A percentile compares a stretch with the other conserved stretches of the same genome.
phyloP scores from a whole-genome alignment of 2,329 filamentous ascomycete genomes.

The Ceratocystis eucalypticola region DNA sequence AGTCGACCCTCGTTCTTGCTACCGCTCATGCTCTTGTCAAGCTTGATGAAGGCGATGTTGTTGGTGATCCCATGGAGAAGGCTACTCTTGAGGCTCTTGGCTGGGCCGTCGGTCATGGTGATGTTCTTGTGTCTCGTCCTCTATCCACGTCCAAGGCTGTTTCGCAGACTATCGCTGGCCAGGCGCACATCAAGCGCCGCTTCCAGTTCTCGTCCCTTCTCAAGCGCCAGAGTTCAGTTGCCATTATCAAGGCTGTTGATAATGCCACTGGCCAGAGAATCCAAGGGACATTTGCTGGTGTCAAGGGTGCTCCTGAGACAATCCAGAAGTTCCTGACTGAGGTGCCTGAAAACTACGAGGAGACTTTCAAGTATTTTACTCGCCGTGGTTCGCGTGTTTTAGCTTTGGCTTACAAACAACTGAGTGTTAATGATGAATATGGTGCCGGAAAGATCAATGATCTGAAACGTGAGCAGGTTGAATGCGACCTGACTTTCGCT shows the following conservation, averaged over 20 bases:
- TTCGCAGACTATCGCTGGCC: constrained; percentile 43
- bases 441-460: constrained; percentile 80
- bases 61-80: constrained; percentile 98
- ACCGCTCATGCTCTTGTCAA: constrained; percentile 93
- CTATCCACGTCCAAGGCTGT: constrained; percentile 29
- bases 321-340: constrained; percentile 84
- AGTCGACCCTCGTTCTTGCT: constrained; percentile 85
- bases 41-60: constrained; percentile 90
- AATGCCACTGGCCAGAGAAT: constrained; percentile 59
- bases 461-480: constrained; percentile 82
- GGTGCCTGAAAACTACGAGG: constrained; percentile 79
- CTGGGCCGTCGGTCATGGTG: constrained; percentile 84
- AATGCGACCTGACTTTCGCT: constrained; percentile 72
- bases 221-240: constrained; percentile 90
- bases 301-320: constrained; percentile 95
- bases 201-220: constrained; percentile 97
- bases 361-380: constrained; percentile 97
- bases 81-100: constrained; percentile 79
- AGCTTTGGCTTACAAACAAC: constrained; percentile 84
- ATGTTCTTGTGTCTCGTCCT: constrained; percentile 60
- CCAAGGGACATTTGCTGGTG: constrained; percentile 79
- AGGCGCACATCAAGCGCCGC: constrained; percentile 85
- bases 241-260: constrained; percentile 62
- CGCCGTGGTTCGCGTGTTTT: constrained; percentile 89
- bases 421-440: constrained; percentile 68